A percentile compares a stretch with the other conserved stretches of the same genome.
phyloP scores from a whole-genome alignment of 805 yeast genomes.

The Saccharomycopsis sp. region DNA sequence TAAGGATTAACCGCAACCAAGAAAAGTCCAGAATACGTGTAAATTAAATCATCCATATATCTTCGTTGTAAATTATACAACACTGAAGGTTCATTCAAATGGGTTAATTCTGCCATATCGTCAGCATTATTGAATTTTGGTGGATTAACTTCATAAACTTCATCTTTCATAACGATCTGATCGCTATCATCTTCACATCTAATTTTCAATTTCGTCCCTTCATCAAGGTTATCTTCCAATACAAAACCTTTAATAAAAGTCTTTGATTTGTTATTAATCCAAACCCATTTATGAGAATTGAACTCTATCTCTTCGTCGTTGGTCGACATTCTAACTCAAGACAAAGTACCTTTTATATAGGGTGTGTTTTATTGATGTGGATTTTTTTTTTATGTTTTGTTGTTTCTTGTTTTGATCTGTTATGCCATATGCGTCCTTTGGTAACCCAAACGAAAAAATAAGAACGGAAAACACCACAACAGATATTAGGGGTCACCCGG shows the following conservation, averaged over 20 bases:
- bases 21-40: conserved; percentile 92
- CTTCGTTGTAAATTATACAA: conserved; percentile 73
- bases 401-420: conserved; percentile 1
- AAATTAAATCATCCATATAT: conserved; percentile 70
- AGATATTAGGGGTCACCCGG: no score
- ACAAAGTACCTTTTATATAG: no score
- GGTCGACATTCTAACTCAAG: conserved; percentile 1
- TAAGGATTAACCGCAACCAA: conserved; percentile 95
- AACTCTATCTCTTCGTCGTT: conserved; percentile 24
- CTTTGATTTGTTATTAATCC: conserved; percentile 60
- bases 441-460: no score
- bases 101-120: conserved; percentile 94
- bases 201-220: conserved; percentile 32
- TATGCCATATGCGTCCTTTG: no score
- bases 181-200: conserved; percentile 34
- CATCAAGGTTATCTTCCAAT: conserved; percentile 34
- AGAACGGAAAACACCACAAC: no score
- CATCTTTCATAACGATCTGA: conserved; percentile 35
- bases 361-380: not conserved
- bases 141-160: conserved; percentile 73
- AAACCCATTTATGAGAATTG: conserved; percentile 55
- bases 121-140: conserved; percentile 81
- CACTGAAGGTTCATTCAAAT: conserved; percentile 93
- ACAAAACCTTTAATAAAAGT: conserved; percentile 59
- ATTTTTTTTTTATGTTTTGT: not conserved